A percentile compares a stretch with the other conserved stretches of the same genome.
Evolutionary conservation across 1,139 yeast species (phyloP).

Genomic region (Saccharomyces hybrid): DNA sequence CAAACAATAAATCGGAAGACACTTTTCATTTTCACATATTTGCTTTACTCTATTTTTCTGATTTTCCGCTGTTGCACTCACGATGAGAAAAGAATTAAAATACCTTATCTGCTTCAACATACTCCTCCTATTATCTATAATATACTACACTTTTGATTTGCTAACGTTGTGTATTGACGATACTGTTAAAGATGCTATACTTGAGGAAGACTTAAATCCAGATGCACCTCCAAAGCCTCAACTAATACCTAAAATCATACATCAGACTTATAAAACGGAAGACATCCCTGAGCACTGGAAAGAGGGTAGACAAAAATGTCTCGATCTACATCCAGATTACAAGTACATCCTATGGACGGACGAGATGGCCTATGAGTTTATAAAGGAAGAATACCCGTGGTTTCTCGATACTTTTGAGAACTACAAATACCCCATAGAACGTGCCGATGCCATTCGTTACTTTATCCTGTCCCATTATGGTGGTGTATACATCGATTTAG

Average conservation of each 20-base stretch:
- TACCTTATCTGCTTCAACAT: slow-evolving; percentile 53
- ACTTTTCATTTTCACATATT: not conserved
- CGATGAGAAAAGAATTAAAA: slow-evolving; percentile 50
- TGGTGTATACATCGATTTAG: slow-evolving; percentile 85
- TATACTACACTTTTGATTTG: slow-evolving; percentile 64
- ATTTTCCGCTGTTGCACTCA: not conserved
- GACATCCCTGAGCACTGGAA: slow-evolving; percentile 77
- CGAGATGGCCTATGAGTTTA: slow-evolving; percentile 70
- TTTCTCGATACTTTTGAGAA: slow-evolving; percentile 70
- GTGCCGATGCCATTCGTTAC: slow-evolving; percentile 92
- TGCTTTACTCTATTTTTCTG: not conserved
- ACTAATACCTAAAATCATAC: slow-evolving; percentile 77
- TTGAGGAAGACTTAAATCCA: slow-evolving; percentile 46
- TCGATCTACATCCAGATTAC: slow-evolving; percentile 76
- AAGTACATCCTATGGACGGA: slow-evolving; percentile 90
- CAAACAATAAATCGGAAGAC: not conserved
- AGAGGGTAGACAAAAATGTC: slow-evolving; percentile 68
- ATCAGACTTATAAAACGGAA: slow-evolving; percentile 80
- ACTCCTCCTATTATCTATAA: slow-evolving; percentile 45
- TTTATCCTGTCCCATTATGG: slow-evolving; percentile 79
- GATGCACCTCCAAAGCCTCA: slow-evolving; percentile 34
- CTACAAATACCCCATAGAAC: slow-evolving; percentile 72
- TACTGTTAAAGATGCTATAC: slow-evolving; percentile 54
- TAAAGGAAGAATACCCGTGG: slow-evolving; percentile 77
- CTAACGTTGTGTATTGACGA: slow-evolving; percentile 71